phyloP scores from a whole-genome alignment of 139 green algal species.

The Micromonas commoda region DNA sequence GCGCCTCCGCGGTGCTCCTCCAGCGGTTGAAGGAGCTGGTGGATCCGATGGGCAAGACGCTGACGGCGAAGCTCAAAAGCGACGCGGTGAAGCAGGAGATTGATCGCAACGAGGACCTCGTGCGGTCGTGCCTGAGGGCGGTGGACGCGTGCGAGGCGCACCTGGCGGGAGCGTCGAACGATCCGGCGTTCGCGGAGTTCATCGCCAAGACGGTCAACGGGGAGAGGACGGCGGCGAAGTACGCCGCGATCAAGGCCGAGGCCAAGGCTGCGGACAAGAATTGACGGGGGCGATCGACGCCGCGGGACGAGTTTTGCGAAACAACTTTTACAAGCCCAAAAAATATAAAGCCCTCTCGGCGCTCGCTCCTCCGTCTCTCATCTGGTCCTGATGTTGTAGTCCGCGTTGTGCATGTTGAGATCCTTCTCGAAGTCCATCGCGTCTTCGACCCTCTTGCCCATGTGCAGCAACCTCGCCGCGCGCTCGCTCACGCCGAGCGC shows the following conservation, averaged over 20 bases:
- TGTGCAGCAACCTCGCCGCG: slow-evolving; percentile 12
- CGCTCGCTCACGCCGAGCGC: slow-evolving; percentile 6
- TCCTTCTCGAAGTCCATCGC: slow-evolving; percentile 24
- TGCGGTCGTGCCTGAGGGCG: slow-evolving; percentile 74
- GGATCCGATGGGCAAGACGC: slow-evolving; percentile 79
- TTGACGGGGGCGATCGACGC: neutral
- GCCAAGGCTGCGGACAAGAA: neutral
- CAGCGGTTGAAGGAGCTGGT: slow-evolving; percentile 61
- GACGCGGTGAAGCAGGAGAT: slow-evolving; percentile 98
- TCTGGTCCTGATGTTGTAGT: neutral
- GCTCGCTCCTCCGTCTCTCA: neutral
- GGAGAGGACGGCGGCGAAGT: neutral
- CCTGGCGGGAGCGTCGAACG: neutral
- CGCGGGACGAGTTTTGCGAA: neutral
- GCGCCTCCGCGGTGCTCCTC: slow-evolving; percentile 45
- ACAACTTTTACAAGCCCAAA: too few species aligned
- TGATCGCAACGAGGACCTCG: slow-evolving; percentile 93
- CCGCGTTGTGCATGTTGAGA: neutral
- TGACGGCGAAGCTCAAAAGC: slow-evolving; percentile 68
- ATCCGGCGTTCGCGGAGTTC: neutral
- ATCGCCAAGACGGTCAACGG: neutral
- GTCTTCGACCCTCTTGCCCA: neutral
- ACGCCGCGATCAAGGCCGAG: neutral
- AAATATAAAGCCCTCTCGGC: neutral
- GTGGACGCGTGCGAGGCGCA: slow-evolving; percentile 49